Conservation (phyloP, 2,329 filamentous ascomycete species). For the Coniosporium uncinatum region DNA sequence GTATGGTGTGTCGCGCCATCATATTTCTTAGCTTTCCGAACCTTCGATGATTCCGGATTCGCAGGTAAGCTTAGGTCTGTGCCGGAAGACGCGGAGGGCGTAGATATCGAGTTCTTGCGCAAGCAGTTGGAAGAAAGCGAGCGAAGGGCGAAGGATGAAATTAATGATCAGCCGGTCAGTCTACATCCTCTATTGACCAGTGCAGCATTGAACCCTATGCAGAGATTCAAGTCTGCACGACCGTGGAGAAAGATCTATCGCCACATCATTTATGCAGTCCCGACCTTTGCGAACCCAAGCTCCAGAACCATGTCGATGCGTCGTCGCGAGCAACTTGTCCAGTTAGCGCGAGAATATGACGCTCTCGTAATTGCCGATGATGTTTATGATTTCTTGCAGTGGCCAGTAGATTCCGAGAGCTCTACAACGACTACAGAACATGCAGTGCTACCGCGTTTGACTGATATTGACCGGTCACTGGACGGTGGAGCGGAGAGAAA, state of each 20-base stretch:
- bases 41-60: conserved; percentile 80
- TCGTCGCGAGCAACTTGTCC: conserved; percentile 63
- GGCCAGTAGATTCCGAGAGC: conserved; percentile 43
- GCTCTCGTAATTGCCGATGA: conserved; percentile 86
- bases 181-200: too few species aligned
- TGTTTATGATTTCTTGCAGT: conserved; percentile 91
- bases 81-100: conserved; percentile 71
- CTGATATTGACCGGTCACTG: conserved; percentile 70
- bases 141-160: conserved; percentile 14
- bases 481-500: conserved; percentile 45
- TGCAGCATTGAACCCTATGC: too few species aligned
- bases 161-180: conserved; percentile 6
- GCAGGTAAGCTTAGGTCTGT: conserved; percentile 59
- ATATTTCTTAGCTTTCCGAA: conserved; percentile 80
- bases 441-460: conserved; percentile 60
- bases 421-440: conserved; percentile 19
- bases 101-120: conserved; percentile 61
- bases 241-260: conserved; percentile 47
- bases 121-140: conserved; percentile 44
- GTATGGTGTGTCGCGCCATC: conserved; percentile 80
- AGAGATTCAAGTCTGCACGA: neutral
- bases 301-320: conserved; percentile 72
- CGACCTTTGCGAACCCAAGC: conserved; percentile 86
- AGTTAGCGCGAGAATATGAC: conserved; percentile 72
- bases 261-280: conserved; percentile 84